Evolutionary conservation across 148 eudicot genomes (phyloP), one percentile per base, ranked within the genome.

Genomic region (Chenopodium suecicum): DNA sequence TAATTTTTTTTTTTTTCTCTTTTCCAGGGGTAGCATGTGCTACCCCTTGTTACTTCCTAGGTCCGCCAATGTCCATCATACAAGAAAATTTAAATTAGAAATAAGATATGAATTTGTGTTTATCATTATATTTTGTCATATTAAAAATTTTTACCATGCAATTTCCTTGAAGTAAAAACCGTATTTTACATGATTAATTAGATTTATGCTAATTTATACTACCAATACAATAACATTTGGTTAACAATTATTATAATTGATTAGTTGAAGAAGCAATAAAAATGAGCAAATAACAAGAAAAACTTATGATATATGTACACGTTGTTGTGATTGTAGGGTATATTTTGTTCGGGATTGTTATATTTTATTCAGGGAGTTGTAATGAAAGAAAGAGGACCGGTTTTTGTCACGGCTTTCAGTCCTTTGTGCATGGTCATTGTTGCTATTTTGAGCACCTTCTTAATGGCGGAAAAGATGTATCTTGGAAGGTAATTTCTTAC

Each of bases 401-500:
- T 96, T 32, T 96, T 91, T 60, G 99, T 94, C 17, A 96, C 99
- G 2, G 97, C 98, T 32, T 96, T 96, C 78, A 96, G 84, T 76
- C 99, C 99, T 20, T 82, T 96, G 20, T 83, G 94, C 86, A 96
- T 94, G 99, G 87, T 96, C 60, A 91, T 94, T 16, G 97, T 92
- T 29, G 98, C 99, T 29, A 54, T 90, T 74, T 60, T 94, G 82
- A 90, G 99, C 85, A 82, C 94, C 29, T 81, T 96, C 75, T 80
- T 96, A 71, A 80, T 96, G 83, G 89, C 92, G 0, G 97, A 96
- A 77, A 89, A 91, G 85, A 84, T 94, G 94, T 89, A 78, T 74
- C 76, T 96, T 10, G 99, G 98, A 89, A 92, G 99, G 98, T 95
- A 88, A 16, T 56, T 4, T 27, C 27, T 32, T 13, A 50, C 7